Conservation (phyloP, 768 basidiomycete species). For the Daedaleopsis nitida region DNA sequence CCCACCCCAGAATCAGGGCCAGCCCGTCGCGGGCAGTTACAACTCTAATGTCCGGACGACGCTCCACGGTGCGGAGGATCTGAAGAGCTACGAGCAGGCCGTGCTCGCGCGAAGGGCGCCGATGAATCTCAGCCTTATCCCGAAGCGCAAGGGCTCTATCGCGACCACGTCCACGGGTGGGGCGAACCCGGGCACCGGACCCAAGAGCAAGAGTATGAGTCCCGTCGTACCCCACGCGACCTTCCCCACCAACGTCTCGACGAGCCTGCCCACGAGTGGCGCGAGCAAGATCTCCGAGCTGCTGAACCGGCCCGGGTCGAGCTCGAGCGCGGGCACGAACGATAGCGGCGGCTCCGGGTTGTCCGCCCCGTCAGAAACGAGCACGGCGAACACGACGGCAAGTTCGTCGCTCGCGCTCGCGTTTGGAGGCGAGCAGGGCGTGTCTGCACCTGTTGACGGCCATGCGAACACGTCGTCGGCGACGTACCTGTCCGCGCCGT, state of each 20-base stretch:
- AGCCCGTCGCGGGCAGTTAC: constrained; percentile 20
- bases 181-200: constrained; percentile 10
- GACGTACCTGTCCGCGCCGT: neutral
- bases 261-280: neutral
- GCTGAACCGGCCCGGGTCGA: constrained; percentile 38
- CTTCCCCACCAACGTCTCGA: neutral
- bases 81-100: constrained; percentile 74
- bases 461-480: neutral
- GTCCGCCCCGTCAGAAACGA: constrained; percentile 25
- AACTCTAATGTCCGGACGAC: constrained; percentile 31
- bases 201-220: constrained; percentile 26
- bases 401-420: constrained; percentile 26
- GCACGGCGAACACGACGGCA: constrained; percentile 35
- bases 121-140: constrained; percentile 56
- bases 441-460: constrained; percentile 1
- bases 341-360: constrained; percentile 6
- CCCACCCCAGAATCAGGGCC: constrained; percentile 17
- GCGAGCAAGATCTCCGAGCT: constrained; percentile 23
- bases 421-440: constrained; percentile 11
- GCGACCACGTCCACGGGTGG: neutral
- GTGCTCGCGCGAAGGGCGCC: constrained; percentile 69
- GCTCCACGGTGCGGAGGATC: constrained; percentile 54
- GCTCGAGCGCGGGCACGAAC: constrained; percentile 29
- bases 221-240: constrained; percentile 17
- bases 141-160: constrained; percentile 35